Conservation (phyloP, 1,284 basidiomycete species). For the Blastosporella zonata region DNA sequence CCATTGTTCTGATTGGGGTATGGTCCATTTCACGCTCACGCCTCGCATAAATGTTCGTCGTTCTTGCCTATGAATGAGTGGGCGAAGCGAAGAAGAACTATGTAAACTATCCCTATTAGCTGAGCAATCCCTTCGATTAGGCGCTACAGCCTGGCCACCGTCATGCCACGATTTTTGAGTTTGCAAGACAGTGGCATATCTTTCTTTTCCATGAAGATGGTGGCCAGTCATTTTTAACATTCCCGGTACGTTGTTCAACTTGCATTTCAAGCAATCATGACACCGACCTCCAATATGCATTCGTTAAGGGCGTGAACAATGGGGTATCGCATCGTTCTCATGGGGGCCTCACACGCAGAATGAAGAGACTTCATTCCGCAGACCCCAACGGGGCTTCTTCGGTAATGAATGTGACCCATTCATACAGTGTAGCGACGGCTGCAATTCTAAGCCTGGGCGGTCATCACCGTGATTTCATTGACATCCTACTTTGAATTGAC, state of each 20-base stretch:
- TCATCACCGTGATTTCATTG: slow-evolving; percentile 16
- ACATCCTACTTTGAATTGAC: not conserved
- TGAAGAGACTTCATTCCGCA: slow-evolving; percentile 25
- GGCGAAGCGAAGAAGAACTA: too few species aligned
- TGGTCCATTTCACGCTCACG: too few species aligned
- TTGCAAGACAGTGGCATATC: too few species aligned
- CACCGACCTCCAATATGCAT: too few species aligned
- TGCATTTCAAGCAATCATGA: slow-evolving; percentile 22
- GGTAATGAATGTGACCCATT: slow-evolving; percentile 21
- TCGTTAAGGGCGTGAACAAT: slow-evolving; percentile 26
- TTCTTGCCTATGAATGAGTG: too few species aligned
- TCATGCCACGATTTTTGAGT: too few species aligned
- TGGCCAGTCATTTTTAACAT: slow-evolving; percentile 27
- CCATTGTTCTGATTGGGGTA: too few species aligned
- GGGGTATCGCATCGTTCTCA: slow-evolving; percentile 25
- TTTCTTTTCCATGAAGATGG: slow-evolving; percentile 27
- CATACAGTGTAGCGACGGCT: slow-evolving; percentile 24
- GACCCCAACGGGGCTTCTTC: slow-evolving; percentile 18
- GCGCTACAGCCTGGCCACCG: too few species aligned
- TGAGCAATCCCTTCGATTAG: too few species aligned
- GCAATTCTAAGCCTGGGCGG: too few species aligned
- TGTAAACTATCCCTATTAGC: too few species aligned
- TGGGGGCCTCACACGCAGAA: slow-evolving; percentile 23
- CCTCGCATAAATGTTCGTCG: too few species aligned
- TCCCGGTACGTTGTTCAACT: slow-evolving; percentile 19